Evolutionary conservation across 257 asterid species (phyloP), one percentile per base, ranked within the genome.

Genomic region (Penstemon davidsonii): DNA sequence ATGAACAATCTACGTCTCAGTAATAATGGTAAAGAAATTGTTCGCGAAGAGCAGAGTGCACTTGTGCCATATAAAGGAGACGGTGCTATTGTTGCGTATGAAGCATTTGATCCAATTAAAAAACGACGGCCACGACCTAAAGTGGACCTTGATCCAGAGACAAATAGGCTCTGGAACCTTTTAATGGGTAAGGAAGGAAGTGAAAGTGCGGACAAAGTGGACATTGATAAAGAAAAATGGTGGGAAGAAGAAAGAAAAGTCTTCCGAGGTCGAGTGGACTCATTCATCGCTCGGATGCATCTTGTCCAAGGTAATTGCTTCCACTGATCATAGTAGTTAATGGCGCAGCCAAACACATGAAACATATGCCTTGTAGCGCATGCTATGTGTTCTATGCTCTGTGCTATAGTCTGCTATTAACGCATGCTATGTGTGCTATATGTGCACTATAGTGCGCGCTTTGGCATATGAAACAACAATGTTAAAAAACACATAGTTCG

Each of bases 61-160:
- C 83, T 90, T 72, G 87, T 94, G 71, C 96, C 92, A 44, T 91
- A 86, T 73, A 80, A 68, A 64, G 92, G 80, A 73, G 75, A 81
- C 71, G 85, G 87, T 38, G 73, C 83, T 39, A 59, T 91, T 68
- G 85, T 94, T 75, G 89, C 91, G 18, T 78, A 67, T 62, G 83
- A 71, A 54, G 86, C 64, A 50, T 73, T 75, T 69, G 85, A 81
- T 67, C 78, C 74, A 38, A 75, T 81, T 38, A 88, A 82, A 76
- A 88, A 76, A 42, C 81, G 64, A 55, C 75, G 33, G 69, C 82
- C 86, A 50, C 91, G 99, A 61, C 96, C 97, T 46, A 93, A 75
- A 76, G 97, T 93, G 73, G 88, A 93, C 86, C 97, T 93, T 73
- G 97, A 93, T 76, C 88, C 92, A 4, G 95, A 93, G 87, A 83